These are phyloP conservation scores for Spathaspora sp. DNA, from an alignment of 1,139 yeast genomes.

Conservation along the genomic window DNA sequence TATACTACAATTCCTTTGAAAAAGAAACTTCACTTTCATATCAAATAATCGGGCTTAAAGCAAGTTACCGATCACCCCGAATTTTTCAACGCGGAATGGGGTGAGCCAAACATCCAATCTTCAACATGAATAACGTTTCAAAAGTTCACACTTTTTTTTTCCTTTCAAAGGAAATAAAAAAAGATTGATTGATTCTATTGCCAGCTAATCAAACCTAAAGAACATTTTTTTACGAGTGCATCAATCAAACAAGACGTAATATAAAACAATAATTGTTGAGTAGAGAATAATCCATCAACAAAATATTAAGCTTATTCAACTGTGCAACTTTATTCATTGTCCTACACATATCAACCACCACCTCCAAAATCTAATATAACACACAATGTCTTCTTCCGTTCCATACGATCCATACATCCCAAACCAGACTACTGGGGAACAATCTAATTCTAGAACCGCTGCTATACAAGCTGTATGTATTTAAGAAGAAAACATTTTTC, in stretches of 20 bases:
- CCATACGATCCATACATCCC: slow-evolving; percentile 93
- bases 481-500: background rate
- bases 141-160: background rate
- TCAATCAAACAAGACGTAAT: background rate
- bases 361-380: background rate
- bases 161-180: background rate
- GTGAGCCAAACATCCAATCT: background rate
- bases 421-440: slow-evolving; percentile 52
- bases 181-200: background rate
- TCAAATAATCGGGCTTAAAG: background rate
- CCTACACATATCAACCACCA: background rate
- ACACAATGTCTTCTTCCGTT: slow-evolving; percentile 68
- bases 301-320: background rate
- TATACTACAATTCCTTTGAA: background rate
- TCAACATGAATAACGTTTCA: background rate
- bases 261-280: background rate
- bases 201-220: background rate
- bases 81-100: background rate
- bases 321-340: background rate
- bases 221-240: background rate
- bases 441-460: slow-evolving; percentile 68
- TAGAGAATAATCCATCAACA: background rate
- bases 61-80: background rate
- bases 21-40: background rate
- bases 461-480: slow-evolving; percentile 78